phyloP scores from a whole-genome alignment of 2,329 filamentous ascomycete species.

The Colletotrichum spaethianum region DNA sequence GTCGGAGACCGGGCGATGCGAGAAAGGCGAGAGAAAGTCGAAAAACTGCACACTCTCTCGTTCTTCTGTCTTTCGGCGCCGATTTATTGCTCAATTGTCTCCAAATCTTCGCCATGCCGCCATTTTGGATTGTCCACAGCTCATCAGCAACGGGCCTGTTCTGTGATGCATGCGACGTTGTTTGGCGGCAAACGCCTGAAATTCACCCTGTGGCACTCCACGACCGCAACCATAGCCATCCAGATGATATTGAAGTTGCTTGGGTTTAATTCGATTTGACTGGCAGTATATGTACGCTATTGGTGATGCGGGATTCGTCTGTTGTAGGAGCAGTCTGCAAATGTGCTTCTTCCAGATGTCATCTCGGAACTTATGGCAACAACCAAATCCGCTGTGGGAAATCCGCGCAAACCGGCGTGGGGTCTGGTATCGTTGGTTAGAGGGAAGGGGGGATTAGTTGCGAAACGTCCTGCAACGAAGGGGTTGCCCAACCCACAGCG shows the following conservation, averaged over 20 bases:
- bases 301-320: not conserved
- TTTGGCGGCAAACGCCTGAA: not conserved
- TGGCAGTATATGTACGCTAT: no score
- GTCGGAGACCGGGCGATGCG: not conserved
- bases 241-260: not conserved
- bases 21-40: not conserved
- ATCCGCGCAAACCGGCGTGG: no score
- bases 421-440: not conserved
- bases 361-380: not conserved
- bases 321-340: not conserved
- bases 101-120: not conserved
- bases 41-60: not conserved
- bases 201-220: not conserved
- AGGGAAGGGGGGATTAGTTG: constrained; percentile 15
- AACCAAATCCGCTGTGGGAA: not conserved
- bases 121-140: not conserved
- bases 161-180: not conserved
- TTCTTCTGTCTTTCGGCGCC: not conserved
- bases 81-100: not conserved
- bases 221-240: not conserved
- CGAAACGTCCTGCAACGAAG: constrained; percentile 32
- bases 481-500: constrained; percentile 11
- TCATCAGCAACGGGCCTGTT: not conserved
- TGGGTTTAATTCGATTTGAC: not conserved
- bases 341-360: no score